Conservation (phyloP, 768 basidiomycete genomes). For the Dendrothele bispora region DNA sequence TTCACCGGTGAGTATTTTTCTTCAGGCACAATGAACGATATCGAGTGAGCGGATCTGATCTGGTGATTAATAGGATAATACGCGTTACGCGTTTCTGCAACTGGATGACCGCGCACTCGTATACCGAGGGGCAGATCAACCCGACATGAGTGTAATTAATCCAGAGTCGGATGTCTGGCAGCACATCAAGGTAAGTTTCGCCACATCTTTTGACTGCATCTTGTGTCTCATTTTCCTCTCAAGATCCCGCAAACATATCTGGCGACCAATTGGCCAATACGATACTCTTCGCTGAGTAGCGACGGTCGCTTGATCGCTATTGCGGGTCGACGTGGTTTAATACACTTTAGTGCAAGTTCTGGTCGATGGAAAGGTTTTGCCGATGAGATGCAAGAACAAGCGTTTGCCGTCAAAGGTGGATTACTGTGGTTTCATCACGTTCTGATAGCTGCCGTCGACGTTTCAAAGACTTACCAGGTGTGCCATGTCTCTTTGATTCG, state of each 20-base stretch:
- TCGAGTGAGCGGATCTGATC: background rate
- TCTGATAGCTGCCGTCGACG: constrained; percentile 86
- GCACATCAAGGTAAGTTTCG: constrained; percentile 72
- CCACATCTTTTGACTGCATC: background rate
- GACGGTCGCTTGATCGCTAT: constrained; percentile 93
- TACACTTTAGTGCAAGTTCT: constrained; percentile 91
- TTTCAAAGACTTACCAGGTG: constrained; percentile 76
- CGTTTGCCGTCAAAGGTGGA: constrained; percentile 86
- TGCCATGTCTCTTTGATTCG: constrained; percentile 16
- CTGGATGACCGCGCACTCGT: constrained; percentile 93
- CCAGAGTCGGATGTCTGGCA: constrained; percentile 99
- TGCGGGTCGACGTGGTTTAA: constrained; percentile 86
- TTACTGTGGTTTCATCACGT: constrained; percentile 97
- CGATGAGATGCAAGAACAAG: constrained; percentile 80
- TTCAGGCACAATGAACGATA: background rate
- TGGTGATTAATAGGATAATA: constrained; percentile 70
- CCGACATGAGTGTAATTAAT: constrained; percentile 97
- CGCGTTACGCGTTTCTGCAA: constrained; percentile 92
- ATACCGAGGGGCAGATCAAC: constrained; percentile 95
- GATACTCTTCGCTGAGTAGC: constrained; percentile 85
- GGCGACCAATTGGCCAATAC: constrained; percentile 90
- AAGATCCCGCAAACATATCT: constrained; percentile 91
- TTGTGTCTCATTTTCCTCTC: background rate
- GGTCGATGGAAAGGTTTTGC: constrained; percentile 94
- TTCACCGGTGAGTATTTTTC: constrained; percentile 64